Evolutionary conservation across 345 rosid species (phyloP).

Genomic region (Abelmoschus esculentus): DNA sequence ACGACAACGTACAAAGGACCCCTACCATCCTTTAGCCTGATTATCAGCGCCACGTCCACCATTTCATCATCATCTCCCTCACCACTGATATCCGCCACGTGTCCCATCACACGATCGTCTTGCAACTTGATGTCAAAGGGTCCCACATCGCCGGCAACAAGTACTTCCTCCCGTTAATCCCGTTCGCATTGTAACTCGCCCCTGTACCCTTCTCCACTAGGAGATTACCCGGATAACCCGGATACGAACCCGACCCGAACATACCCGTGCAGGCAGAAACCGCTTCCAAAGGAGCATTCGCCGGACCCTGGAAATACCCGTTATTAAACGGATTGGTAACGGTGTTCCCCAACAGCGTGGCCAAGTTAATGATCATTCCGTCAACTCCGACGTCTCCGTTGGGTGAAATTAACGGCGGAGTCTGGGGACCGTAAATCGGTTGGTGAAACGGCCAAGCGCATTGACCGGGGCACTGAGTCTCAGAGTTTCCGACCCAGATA

Average conservation of each 20-base stretch:
- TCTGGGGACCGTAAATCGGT: slow-evolving; percentile 80
- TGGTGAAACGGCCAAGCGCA: slow-evolving; percentile 98
- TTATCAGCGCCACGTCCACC: background rate
- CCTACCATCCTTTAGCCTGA: background rate
- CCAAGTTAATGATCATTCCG: slow-evolving; percentile 82
- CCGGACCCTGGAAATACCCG: slow-evolving; percentile 66
- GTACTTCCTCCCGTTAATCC: slow-evolving; percentile 60
- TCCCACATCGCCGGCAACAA: slow-evolving; percentile 92
- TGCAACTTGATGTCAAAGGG: slow-evolving; percentile 55
- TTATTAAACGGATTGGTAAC: slow-evolving; percentile 66
- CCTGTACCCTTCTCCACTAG: slow-evolving; percentile 58
- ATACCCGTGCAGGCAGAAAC: slow-evolving; percentile 66
- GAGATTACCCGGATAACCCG: slow-evolving; percentile 68
- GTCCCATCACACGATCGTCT: slow-evolving; percentile 31
- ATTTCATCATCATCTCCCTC: background rate
- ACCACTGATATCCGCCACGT: slow-evolving; percentile 21
- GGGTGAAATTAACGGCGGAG: slow-evolving; percentile 71
- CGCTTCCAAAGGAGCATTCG: slow-evolving; percentile 59
- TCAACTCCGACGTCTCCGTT: slow-evolving; percentile 89
- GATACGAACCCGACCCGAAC: slow-evolving; percentile 79
- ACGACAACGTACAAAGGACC: background rate
- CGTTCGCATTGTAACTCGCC: slow-evolving; percentile 71
- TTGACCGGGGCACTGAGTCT: slow-evolving; percentile 73
- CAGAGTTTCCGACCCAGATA: slow-evolving; percentile 88
- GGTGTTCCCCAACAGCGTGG: slow-evolving; percentile 65